A percentile compares a stretch with the other conserved stretches of the same genome.
These are phyloP conservation scores for Paraleonurus japonicus DNA, from an alignment of 257 asterid species.

Conservation along the genomic window DNA sequence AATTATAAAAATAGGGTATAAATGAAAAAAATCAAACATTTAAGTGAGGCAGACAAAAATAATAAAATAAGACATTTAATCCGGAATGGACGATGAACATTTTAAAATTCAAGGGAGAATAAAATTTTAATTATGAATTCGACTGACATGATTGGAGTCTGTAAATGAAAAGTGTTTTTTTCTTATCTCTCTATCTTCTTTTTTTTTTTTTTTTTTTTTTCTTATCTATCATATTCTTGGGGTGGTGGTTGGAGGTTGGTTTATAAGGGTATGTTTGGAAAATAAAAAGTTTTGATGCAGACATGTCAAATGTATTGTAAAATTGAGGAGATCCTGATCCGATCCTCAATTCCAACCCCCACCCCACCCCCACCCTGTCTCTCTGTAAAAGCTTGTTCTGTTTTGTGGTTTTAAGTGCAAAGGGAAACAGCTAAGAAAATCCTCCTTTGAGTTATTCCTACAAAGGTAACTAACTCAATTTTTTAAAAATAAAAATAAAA, in stretches of 20 bases:
- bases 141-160: not conserved
- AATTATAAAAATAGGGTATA: too few relatives aligned
- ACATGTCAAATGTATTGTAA: constrained; percentile 52
- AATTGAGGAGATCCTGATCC: constrained; percentile 53
- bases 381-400: not conserved
- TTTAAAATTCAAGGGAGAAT: too few relatives aligned
- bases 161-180: not conserved
- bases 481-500: too few relatives aligned
- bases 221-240: not conserved
- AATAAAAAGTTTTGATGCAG: constrained; percentile 33
- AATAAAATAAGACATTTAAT: too few relatives aligned
- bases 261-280: constrained; percentile 31
- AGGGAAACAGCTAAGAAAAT: not conserved
- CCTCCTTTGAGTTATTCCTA: not conserved
- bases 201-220: too few relatives aligned
- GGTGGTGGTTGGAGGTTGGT: not conserved
- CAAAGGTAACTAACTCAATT: not conserved
- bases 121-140: too few relatives aligned
- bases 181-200: not conserved
- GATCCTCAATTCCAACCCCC: constrained; percentile 19
- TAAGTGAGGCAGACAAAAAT: too few relatives aligned
- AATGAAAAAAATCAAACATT: too few relatives aligned
- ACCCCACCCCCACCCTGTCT: constrained; percentile 14
- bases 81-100: too few relatives aligned
- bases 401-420: not conserved